Conservation (phyloP, 1,139 yeast species). For the Pichia terricola region DNA sequence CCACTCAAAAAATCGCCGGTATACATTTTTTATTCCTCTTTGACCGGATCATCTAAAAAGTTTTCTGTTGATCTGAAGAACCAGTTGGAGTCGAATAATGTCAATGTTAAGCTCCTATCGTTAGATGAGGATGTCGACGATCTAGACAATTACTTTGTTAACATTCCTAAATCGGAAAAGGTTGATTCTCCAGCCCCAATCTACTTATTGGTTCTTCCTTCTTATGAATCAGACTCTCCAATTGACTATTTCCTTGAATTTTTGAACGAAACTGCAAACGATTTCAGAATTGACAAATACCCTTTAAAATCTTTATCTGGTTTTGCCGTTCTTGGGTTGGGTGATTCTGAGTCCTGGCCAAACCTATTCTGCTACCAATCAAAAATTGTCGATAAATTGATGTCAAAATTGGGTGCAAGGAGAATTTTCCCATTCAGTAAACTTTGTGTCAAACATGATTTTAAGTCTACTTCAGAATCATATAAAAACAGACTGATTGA, state of each 20-base stretch:
- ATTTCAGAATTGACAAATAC: conserved; percentile 75
- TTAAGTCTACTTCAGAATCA: conserved; percentile 50
- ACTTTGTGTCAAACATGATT: conserved; percentile 68
- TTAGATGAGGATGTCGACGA: conserved; percentile 78
- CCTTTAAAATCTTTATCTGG: conserved; percentile 66
- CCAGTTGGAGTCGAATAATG: conserved; percentile 22
- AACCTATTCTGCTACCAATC: conserved; percentile 86
- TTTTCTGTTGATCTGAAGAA: conserved; percentile 44
- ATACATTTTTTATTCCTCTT: conserved; percentile 69
- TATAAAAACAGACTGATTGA: conserved; percentile 58
- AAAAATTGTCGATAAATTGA: conserved; percentile 58
- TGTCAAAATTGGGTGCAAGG: conserved; percentile 78
- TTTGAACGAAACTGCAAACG: conserved; percentile 70
- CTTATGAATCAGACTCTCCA: conserved; percentile 89
- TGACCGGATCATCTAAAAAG: conserved; percentile 74
- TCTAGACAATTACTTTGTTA: conserved; percentile 70
- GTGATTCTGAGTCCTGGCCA: conserved; percentile 84
- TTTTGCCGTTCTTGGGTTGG: conserved; percentile 77
- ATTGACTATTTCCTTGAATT: conserved; percentile 80
- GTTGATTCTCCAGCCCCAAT: conserved; percentile 26
- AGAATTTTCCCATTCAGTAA: conserved; percentile 80
- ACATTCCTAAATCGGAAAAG: conserved; percentile 41
- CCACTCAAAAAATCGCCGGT: conserved; percentile 38
- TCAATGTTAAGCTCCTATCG: conserved; percentile 41
- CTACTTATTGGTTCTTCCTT: conserved; percentile 75